phyloP scores from a whole-genome alignment of 768 basidiomycete genomes.

The Thelephora ganbajun region DNA sequence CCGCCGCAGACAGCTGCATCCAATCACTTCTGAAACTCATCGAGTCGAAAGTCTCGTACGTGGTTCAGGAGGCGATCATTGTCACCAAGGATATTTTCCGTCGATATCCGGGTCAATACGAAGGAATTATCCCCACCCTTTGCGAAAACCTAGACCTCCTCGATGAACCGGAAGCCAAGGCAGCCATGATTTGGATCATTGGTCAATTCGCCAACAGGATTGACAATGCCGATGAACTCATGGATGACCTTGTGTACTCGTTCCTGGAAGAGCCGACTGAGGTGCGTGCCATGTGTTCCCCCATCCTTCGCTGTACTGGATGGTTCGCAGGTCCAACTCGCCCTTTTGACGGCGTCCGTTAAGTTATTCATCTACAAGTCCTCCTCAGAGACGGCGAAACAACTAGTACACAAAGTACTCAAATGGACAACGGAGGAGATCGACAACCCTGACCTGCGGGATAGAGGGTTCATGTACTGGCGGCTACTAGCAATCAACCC shows the following conservation, averaged over 20 bases:
- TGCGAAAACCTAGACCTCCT: conserved; percentile 86
- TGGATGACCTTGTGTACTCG: conserved; percentile 81
- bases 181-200: conserved; percentile 95
- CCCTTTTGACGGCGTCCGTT: conserved; percentile 85
- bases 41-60: conserved; percentile 88
- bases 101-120: conserved; percentile 91
- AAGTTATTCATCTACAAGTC: conserved; percentile 92
- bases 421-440: conserved; percentile 97
- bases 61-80: conserved; percentile 93
- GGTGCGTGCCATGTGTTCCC: conserved; percentile 29
- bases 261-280: conserved; percentile 92
- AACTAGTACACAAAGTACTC: conserved; percentile 85
- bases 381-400: conserved; percentile 70
- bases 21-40: conserved; percentile 74
- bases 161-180: conserved; percentile 94
- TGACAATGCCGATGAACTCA: conserved; percentile 87
- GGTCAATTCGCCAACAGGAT: conserved; percentile 94
- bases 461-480: conserved; percentile 99
- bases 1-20: conserved; percentile 84
- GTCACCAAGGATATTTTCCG: conserved; percentile 98
- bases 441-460: conserved; percentile 94
- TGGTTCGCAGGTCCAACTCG: conserved; percentile 74
- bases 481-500: conserved; percentile 91
- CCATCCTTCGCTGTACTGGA: background rate
- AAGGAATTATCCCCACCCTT: conserved; percentile 86